Percentiles rank a stretch among this genome's conserved stretches.
These are phyloP conservation scores for Pseudogymnoascus sp. DNA, from an alignment of 2,329 filamentous ascomycete genomes.

Conservation along the genomic window DNA sequence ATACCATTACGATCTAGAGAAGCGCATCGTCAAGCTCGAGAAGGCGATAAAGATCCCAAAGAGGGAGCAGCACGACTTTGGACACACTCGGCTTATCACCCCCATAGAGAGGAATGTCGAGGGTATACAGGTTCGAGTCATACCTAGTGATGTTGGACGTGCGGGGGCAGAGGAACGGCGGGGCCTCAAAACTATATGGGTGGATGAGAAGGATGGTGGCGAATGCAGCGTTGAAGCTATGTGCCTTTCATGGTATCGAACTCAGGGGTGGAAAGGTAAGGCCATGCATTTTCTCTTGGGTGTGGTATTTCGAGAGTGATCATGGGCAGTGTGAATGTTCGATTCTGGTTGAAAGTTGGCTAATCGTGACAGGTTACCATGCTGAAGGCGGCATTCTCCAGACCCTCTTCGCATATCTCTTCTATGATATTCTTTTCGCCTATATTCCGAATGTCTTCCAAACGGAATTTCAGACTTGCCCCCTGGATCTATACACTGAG, in stretches of 20 bases:
- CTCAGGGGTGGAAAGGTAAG: slow-evolving; percentile 71
- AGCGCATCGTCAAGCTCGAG: slow-evolving; percentile 85
- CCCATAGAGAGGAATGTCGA: slow-evolving; percentile 67
- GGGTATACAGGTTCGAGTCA: slow-evolving; percentile 57
- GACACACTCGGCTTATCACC: slow-evolving; percentile 69
- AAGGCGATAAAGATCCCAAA: slow-evolving; percentile 73
- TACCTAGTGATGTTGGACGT: background rate
- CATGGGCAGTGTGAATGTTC: background rate
- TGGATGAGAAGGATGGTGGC: slow-evolving; percentile 62
- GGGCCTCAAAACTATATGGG: slow-evolving; percentile 74
- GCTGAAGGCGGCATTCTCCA: slow-evolving; percentile 83
- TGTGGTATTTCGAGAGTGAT: background rate
- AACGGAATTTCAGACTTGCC: slow-evolving; percentile 88
- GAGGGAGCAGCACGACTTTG: slow-evolving; percentile 85
- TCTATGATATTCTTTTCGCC: slow-evolving; percentile 86
- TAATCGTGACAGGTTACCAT: slow-evolving; percentile 49
- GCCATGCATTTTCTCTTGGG: background rate
- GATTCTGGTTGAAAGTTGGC: background rate
- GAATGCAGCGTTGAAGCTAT: slow-evolving; percentile 89
- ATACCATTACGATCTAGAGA: slow-evolving; percentile 90
- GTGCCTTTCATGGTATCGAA: slow-evolving; percentile 80
- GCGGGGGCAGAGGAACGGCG: slow-evolving; percentile 42
- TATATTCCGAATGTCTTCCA: slow-evolving; percentile 97
- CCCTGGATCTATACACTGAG: slow-evolving; percentile 86
- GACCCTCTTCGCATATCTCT: slow-evolving; percentile 85